phyloP scores from a whole-genome alignment of 169 alveolate genomes.

The Plasmodium inui region DNA sequence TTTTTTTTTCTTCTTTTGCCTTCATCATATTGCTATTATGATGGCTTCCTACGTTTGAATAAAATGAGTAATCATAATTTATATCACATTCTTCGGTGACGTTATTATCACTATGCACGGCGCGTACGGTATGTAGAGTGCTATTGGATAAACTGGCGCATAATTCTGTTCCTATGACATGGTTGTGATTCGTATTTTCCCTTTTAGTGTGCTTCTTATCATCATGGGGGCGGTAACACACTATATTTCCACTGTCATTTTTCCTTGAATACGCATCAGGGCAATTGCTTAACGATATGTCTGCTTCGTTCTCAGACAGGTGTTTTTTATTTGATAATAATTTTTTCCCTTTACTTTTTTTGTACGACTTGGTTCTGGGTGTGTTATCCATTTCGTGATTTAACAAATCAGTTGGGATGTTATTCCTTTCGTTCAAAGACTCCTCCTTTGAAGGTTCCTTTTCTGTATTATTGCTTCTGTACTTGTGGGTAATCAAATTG shows the following conservation, averaged over 20 bases:
- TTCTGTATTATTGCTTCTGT: neutral
- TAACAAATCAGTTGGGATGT: neutral
- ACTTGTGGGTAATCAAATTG: constrained; percentile 47
- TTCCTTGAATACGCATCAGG: neutral
- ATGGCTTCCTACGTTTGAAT: neutral
- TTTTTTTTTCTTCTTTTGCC: constrained; percentile 6
- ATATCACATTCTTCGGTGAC: neutral
- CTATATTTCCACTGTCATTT: neutral
- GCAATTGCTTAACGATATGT: neutral
- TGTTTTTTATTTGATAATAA: neutral
- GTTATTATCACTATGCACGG: neutral
- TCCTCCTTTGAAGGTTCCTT: neutral
- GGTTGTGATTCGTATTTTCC: neutral
- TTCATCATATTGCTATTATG: neutral
- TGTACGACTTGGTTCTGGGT: neutral
- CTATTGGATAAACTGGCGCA: neutral
- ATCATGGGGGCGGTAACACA: neutral
- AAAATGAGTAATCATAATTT: neutral
- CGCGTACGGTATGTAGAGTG: neutral
- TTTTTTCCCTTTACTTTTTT: neutral
- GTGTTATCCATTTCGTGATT: neutral
- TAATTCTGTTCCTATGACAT: neutral
- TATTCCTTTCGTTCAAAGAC: neutral
- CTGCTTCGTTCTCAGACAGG: neutral
- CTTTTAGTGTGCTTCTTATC: neutral